Evolutionary conservation across 352 stramenopile species (phyloP).

Genomic region (Globisporangium cylindrosporum): DNA sequence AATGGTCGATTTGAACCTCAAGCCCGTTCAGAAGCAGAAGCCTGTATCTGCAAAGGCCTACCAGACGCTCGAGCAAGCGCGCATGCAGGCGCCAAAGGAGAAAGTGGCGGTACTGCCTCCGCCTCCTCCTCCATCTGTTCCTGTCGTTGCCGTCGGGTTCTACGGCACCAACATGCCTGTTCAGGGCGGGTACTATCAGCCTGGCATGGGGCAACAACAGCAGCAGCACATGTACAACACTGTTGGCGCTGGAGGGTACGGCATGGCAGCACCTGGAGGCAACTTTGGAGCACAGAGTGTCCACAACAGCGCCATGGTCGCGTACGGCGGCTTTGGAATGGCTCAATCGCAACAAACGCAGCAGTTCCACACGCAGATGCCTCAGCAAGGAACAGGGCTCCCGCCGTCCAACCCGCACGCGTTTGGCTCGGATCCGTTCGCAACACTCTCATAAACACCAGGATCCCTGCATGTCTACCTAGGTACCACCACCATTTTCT

Average conservation of each 20-base stretch:
- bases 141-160: constrained; percentile 20
- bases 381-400: constrained; percentile 15
- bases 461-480: neutral
- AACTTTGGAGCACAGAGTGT: constrained; percentile 9
- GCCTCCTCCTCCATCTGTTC: constrained; percentile 26
- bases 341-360: constrained; percentile 17
- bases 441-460: constrained; percentile 45
- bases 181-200: constrained; percentile 23
- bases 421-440: constrained; percentile 49
- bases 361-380: constrained; percentile 37
- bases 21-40: constrained; percentile 41
- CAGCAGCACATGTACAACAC: constrained; percentile 42
- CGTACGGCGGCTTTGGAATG: constrained; percentile 22
- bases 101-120: constrained; percentile 63
- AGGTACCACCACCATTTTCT: neutral
- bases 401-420: constrained; percentile 25
- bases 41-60: constrained; percentile 44
- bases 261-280: constrained; percentile 20
- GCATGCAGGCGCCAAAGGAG: constrained; percentile 50
- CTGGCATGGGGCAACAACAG: constrained; percentile 26
- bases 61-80: constrained; percentile 74
- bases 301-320: constrained; percentile 17
- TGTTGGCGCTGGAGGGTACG: constrained; percentile 17
- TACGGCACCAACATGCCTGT: constrained; percentile 19
- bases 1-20: constrained; percentile 79